Evolutionary conservation across 495 filamentous ascomycete genomes (phyloP), one percentile per base, ranked within the genome.

Genomic region (Letharia lupina): DNA sequence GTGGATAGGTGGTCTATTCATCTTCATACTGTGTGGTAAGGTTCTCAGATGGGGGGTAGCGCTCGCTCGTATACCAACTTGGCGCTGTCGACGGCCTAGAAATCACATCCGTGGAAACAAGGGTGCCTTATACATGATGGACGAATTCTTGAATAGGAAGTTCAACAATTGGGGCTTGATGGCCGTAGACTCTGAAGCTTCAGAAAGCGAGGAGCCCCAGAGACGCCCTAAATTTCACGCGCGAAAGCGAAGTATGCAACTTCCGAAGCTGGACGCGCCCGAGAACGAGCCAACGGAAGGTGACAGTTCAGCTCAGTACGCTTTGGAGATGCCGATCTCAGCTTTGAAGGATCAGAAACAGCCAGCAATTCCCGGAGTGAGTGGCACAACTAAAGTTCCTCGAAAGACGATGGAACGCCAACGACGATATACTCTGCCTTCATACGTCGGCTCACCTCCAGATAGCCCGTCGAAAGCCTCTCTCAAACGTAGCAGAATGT

Each of bases 11-110:
- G 92, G 93, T 39, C 74, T 97, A 59, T 82, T 83, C 60, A 70
- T 96, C 23, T 87, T 96, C 60, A 77, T 91, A 28, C 79, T 83
- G 18, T 96, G 90, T 73, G 81, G 82, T 48, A 84, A 87, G 59
- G 82, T 93, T 20, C 84, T 98, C n/a, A 84, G 80, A 73, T 96
- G 90, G 90, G 91, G 88, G 45, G 87, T 97, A 20, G 80, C 87
- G 60, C 77, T 98, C 52, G 92, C 93, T 23, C 80, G 95, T 50
- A 89, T 98, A 45, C 94, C 94, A 3, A 90, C 83, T 67, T 97
- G 93, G 91, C 88, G 92, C 44, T 93, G 98, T 69, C 84, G 86
- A 15, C 67, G 60, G 35, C 63, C 63, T 33, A 31, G 41, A 1
- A 42, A 18, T 13, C 35, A 47, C 2, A 35, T 37, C n/a, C 62